Evolutionary conservation across 176 grass and related monocot genomes (phyloP).

Genomic region (Avena atlantica): DNA sequence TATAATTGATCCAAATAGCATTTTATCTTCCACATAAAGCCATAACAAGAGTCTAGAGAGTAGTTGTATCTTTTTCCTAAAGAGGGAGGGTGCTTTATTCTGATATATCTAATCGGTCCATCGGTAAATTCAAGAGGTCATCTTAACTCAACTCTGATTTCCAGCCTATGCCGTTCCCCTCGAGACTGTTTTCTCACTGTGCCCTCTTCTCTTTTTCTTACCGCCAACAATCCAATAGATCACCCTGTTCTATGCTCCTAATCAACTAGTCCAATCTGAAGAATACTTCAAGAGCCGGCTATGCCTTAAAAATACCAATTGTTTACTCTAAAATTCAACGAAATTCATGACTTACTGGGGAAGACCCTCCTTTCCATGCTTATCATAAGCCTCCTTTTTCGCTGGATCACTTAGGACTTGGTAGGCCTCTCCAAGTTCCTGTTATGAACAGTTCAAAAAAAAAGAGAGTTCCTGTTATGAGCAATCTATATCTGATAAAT

Average conservation of each 20-base stretch:
- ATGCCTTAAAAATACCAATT: background rate
- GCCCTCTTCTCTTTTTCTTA: background rate
- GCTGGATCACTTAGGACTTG: slow-evolving; percentile 91
- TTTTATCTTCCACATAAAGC: background rate
- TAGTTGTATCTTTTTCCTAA: background rate
- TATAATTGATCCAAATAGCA: slow-evolving; percentile 5
- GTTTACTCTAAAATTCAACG: background rate
- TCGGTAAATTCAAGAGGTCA: background rate
- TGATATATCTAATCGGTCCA: background rate
- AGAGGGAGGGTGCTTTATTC: background rate
- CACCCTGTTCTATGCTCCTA: background rate
- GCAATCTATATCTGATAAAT: slow-evolving; percentile 12
- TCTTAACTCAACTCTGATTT: background rate
- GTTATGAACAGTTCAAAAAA: slow-evolving; percentile 21
- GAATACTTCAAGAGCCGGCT: background rate
- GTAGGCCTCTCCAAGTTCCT: slow-evolving; percentile 96
- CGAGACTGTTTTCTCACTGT: background rate
- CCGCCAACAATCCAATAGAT: too few species aligned
- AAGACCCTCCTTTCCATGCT: slow-evolving; percentile 89
- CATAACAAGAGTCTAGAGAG: background rate
- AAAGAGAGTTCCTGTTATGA: slow-evolving; percentile 18
- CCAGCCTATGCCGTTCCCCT: background rate
- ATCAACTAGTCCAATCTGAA: background rate
- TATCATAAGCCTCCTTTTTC: slow-evolving; percentile 91
- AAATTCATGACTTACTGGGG: slow-evolving; percentile 62